Conservation (phyloP, 2,329 filamentous ascomycete species). For the Colletotrichum orbiculare region DNA sequence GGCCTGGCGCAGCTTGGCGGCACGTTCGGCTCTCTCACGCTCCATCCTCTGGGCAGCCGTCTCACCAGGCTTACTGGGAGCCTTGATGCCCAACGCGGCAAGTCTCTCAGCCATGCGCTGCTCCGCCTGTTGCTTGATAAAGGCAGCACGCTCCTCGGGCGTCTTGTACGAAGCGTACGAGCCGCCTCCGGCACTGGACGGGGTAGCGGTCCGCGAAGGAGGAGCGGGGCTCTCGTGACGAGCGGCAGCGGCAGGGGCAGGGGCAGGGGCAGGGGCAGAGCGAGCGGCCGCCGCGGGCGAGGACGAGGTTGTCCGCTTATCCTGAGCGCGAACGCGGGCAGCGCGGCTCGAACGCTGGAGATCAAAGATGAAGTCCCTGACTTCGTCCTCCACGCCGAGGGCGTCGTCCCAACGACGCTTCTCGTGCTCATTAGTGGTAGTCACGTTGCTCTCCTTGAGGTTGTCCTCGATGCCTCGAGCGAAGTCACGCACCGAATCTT, state of each 20-base stretch:
- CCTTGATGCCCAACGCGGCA: slow-evolving; percentile 91
- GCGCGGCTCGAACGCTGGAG: slow-evolving; percentile 87
- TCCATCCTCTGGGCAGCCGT: slow-evolving; percentile 86
- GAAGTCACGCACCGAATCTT: slow-evolving; percentile 94
- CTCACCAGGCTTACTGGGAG: slow-evolving; percentile 82
- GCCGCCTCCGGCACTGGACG: slow-evolving; percentile 63
- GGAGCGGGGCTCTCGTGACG: slow-evolving; percentile 61
- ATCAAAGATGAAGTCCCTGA: slow-evolving; percentile 98
- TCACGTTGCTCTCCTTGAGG: slow-evolving; percentile 83
- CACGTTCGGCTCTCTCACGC: slow-evolving; percentile 86
- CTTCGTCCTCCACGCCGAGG: slow-evolving; percentile 94
- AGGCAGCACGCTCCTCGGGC: slow-evolving; percentile 91
- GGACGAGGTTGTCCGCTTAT: slow-evolving; percentile 58
- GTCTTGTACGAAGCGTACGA: slow-evolving; percentile 89
- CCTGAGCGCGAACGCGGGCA: slow-evolving; percentile 73
- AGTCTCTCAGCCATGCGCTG: slow-evolving; percentile 96
- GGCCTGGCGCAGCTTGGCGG: slow-evolving; percentile 86
- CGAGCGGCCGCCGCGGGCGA: slow-evolving; percentile 56
- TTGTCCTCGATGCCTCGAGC: slow-evolving; percentile 85
- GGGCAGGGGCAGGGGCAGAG: slow-evolving; percentile 35
- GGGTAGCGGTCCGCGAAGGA: slow-evolving; percentile 65
- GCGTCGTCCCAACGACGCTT: slow-evolving; percentile 95
- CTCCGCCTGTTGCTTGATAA: slow-evolving; percentile 97
- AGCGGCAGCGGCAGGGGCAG: slow-evolving; percentile 53
- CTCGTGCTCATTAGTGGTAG: slow-evolving; percentile 87